phyloP scores from a whole-genome alignment of 2,329 filamentous ascomycete genomes.

The Rhexocercosporidium sp. region DNA sequence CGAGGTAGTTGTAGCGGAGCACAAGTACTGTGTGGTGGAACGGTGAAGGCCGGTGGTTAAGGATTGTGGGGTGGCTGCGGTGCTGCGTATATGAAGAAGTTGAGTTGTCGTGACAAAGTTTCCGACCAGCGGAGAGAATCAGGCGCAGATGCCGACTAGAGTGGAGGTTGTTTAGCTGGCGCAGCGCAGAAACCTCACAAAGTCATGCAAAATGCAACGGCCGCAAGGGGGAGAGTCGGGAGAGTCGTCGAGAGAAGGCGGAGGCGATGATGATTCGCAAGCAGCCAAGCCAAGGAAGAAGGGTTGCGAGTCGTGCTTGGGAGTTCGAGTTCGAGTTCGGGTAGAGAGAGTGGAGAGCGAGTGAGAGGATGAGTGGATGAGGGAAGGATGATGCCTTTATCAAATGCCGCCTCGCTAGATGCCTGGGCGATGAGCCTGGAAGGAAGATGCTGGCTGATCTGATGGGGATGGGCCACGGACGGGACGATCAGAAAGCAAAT shows the following conservation, averaged over 20 bases:
- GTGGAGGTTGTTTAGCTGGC: conserved; percentile 18
- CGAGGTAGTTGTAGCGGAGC: conserved; percentile 5
- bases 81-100: conserved; percentile 7
- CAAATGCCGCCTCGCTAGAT: conserved; percentile 13
- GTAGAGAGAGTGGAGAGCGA: background rate
- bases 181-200: conserved; percentile 14
- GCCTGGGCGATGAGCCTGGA: background rate
- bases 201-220: conserved; percentile 12
- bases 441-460: background rate
- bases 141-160: conserved; percentile 17
- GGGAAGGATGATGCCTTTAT: conserved; percentile 12
- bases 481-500: conserved; percentile 6
- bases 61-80: conserved; percentile 6
- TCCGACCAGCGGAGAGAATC: conserved; percentile 28
- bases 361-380: background rate
- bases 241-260: conserved; percentile 6
- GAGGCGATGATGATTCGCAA: conserved; percentile 16
- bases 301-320: conserved; percentile 3
- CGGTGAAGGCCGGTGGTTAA: background rate
- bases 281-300: background rate
- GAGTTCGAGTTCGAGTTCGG: background rate
- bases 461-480: background rate
- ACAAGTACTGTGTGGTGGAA: conserved; percentile 7
- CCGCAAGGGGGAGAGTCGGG: too few species aligned
- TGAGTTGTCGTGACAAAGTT: conserved; percentile 21